These are phyloP conservation scores for Ogataea degrootiae DNA, from an alignment of 805 yeast species.

Conservation along the genomic window DNA sequence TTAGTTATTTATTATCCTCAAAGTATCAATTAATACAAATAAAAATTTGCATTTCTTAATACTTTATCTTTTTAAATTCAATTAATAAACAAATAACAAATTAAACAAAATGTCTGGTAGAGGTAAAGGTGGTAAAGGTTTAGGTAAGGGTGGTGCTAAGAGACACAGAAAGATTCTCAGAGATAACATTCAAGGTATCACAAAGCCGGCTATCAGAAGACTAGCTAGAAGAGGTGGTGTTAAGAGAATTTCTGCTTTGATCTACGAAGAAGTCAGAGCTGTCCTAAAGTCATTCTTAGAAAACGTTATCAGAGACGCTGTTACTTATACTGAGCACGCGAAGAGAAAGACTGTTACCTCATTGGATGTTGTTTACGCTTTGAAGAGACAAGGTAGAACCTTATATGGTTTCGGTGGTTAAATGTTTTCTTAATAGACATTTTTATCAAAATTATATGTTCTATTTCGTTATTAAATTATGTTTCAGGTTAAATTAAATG, in stretches of 20 bases:
- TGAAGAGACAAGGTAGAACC: constrained; percentile 99
- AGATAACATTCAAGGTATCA: constrained; percentile 99
- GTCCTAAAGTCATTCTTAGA: constrained; percentile 94
- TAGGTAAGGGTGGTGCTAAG: constrained; percentile 99
- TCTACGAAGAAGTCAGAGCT: constrained; percentile 98
- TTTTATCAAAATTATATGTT: not conserved
- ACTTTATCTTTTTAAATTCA: not conserved
- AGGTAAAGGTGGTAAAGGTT: constrained; percentile 99
- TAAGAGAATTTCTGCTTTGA: constrained; percentile 98
- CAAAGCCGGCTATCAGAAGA: constrained; percentile 99
- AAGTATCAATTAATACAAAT: not conserved
- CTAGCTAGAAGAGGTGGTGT: constrained; percentile 99
- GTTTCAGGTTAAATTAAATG: no score
- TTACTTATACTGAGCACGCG: constrained; percentile 99
- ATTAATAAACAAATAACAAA: not conserved
- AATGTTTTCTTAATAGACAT: constrained; percentile 17
- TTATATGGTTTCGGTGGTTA: constrained; percentile 99
- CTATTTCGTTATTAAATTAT: not conserved
- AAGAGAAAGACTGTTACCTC: constrained; percentile 99
- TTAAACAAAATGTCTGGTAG: constrained; percentile 82
- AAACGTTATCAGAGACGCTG: constrained; percentile 98
- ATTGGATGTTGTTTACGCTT: constrained; percentile 96
- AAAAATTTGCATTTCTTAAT: not conserved
- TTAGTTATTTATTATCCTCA: not conserved
- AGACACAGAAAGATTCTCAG: constrained; percentile 99